phyloP scores from a whole-genome alignment of 495 filamentous ascomycete species.

The Lasiosphaeriaceae sp. region DNA sequence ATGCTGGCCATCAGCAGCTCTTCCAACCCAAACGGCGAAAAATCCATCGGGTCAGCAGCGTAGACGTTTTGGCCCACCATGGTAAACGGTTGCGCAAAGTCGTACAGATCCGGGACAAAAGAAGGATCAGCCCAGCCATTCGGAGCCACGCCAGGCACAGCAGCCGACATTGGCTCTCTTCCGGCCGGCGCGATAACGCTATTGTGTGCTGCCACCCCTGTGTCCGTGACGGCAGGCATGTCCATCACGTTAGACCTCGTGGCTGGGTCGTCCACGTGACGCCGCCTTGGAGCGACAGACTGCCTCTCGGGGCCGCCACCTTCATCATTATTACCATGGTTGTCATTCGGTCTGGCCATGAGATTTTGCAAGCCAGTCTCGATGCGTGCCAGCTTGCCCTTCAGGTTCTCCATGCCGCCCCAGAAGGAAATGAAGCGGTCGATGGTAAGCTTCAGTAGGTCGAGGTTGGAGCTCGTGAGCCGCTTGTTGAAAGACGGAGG shows the following conservation, averaged over 20 bases:
- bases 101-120: not conserved
- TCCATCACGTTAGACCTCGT: too few species aligned
- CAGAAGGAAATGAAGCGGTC: conserved; percentile 18
- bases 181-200: too few species aligned
- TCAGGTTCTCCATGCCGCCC: conserved; percentile 17
- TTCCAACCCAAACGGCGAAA: conserved; percentile 12
- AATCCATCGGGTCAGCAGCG: conserved; percentile 6
- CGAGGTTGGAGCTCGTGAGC: conserved; percentile 11
- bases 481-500: conserved; percentile 10
- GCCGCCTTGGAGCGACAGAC: not conserved
- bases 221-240: too few species aligned
- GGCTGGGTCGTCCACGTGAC: too few species aligned
- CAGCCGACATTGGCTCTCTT: too few species aligned
- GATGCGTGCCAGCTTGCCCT: conserved; percentile 12
- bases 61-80: conserved; percentile 2
- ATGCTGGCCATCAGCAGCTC: conserved; percentile 3
- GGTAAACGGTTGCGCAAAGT: conserved; percentile 2
- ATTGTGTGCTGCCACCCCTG: too few species aligned
- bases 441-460: conserved; percentile 14
- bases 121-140: conserved; percentile 2
- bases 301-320: not conserved
- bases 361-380: conserved; percentile 15
- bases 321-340: not conserved
- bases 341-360: not conserved
- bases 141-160: not conserved